Conservation (phyloP, 2,329 filamentous ascomycete species). For the Madurella fahalii region DNA sequence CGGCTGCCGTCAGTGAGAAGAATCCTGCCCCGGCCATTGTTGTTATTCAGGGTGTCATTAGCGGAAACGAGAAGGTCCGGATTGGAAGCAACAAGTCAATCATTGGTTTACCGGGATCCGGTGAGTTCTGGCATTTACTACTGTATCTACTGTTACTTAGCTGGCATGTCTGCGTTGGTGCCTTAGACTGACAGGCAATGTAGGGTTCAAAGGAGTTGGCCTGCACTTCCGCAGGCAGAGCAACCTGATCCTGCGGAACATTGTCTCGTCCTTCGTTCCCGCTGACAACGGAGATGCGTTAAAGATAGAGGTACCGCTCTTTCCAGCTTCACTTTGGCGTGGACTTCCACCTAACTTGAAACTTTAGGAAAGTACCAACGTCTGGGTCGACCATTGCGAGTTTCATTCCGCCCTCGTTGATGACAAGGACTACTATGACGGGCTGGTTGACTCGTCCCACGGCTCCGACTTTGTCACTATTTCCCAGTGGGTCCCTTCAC, state of each 20-base stretch:
- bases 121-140: constrained; percentile 22
- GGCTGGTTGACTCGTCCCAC: constrained; percentile 61
- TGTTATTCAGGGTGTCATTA: constrained; percentile 43
- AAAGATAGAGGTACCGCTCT: constrained; percentile 37
- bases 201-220: constrained; percentile 42
- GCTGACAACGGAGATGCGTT: constrained; percentile 57
- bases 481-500: constrained; percentile 28
- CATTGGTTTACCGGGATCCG: constrained; percentile 39
- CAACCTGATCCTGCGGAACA: constrained; percentile 62
- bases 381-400: constrained; percentile 67
- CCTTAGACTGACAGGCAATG: not conserved
- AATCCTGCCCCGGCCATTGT: constrained; percentile 44
- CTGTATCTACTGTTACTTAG: not conserved
- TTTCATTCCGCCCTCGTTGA: constrained; percentile 55
- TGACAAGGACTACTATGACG: constrained; percentile 68
- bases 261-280: constrained; percentile 54
- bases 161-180: too few relatives aligned
- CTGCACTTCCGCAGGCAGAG: constrained; percentile 48
- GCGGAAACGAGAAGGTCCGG: constrained; percentile 38
- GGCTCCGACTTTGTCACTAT: constrained; percentile 58
- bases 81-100: constrained; percentile 50
- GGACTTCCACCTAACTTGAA: not conserved
- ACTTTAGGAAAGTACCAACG: constrained; percentile 48
- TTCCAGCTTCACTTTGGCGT: not conserved
- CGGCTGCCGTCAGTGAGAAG: constrained; percentile 40